Conservation (phyloP, 495 filamentous ascomycete genomes). For the Lophiostoma macrostomum region DNA sequence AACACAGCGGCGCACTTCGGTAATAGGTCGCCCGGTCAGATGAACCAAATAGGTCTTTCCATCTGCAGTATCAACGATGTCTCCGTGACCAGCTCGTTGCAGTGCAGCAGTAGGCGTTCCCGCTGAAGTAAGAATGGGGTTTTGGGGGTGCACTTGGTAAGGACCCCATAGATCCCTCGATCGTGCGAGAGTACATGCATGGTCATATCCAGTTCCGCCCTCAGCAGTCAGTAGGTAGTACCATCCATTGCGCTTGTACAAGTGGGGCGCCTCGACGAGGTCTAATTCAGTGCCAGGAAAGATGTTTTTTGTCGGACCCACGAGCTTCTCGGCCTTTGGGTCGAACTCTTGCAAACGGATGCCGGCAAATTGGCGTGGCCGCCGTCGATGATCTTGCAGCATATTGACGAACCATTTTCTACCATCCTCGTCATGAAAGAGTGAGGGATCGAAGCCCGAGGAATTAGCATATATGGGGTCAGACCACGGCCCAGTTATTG, state of each 20-base stretch:
- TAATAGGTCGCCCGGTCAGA: slow-evolving; percentile 52
- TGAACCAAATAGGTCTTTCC: slow-evolving; percentile 57
- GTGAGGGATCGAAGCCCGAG: slow-evolving; percentile 52
- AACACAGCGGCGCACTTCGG: slow-evolving; percentile 53
- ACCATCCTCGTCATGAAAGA: slow-evolving; percentile 57
- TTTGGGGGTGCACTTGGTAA: slow-evolving; percentile 45
- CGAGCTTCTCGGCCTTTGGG: slow-evolving; percentile 38
- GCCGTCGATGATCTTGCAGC: slow-evolving; percentile 50
- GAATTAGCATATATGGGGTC: slow-evolving; percentile 51
- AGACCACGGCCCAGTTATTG: slow-evolving; percentile 55
- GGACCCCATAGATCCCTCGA: slow-evolving; percentile 57
- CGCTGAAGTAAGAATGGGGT: slow-evolving; percentile 24
- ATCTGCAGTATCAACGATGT: slow-evolving; percentile 56
- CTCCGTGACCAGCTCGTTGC: slow-evolving; percentile 57
- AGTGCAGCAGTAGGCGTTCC: slow-evolving; percentile 36
- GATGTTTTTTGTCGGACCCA: slow-evolving; percentile 45
- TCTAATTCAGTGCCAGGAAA: slow-evolving; percentile 54
- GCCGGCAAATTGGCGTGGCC: slow-evolving; percentile 38
- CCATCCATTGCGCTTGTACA: slow-evolving; percentile 55
- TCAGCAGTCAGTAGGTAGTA: slow-evolving; percentile 61
- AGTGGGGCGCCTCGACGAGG: slow-evolving; percentile 60
- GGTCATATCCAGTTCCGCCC: slow-evolving; percentile 59
- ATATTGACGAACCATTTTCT: slow-evolving; percentile 57
- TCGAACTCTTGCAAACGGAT: slow-evolving; percentile 49
- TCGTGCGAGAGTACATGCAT: slow-evolving; percentile 53